Evolutionary conservation across 164 flowering plant species (phyloP).

Genomic region (Macadamia integrifolia): DNA sequence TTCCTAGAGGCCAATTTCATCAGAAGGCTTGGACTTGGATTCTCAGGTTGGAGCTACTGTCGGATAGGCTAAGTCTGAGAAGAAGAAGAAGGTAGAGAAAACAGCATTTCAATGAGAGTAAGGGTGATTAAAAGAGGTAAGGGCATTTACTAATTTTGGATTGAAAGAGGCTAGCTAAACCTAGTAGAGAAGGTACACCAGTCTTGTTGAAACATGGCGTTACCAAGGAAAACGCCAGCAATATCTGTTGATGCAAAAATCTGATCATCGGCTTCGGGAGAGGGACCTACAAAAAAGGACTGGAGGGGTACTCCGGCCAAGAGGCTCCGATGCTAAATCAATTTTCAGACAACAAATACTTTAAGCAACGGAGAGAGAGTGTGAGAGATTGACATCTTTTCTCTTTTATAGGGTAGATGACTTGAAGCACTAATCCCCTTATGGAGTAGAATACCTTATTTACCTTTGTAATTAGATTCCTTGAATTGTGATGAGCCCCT

Average conservation of each 20-base stretch:
- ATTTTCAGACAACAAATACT: no score
- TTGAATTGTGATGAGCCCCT: no score
- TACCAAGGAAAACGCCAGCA: constrained; percentile 75
- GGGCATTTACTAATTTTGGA: constrained; percentile 64
- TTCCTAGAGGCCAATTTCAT: constrained; percentile 48
- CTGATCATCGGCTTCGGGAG: no score
- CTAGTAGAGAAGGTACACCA: constrained; percentile 61
- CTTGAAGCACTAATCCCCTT: no score
- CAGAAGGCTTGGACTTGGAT: constrained; percentile 59
- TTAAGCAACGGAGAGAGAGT: no score
- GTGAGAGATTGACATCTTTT: no score
- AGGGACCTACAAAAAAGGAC: no score
- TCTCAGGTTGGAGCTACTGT: constrained; percentile 33
- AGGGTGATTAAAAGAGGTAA: constrained; percentile 87
- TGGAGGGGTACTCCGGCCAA: no score
- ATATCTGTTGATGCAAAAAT: constrained; percentile 15
- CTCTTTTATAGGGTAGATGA: no score
- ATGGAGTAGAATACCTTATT: no score
- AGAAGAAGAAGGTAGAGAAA: constrained; percentile 68
- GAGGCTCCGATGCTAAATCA: no score
- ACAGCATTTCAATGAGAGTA: constrained; percentile 75
- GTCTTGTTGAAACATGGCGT: constrained; percentile 65
- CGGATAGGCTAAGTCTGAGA: constrained; percentile 43
- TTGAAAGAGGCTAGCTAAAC: constrained; percentile 25
- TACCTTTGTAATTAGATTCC: no score